Conservation (phyloP, 2,329 filamentous ascomycete genomes). For the Didymellaceae sp. region DNA sequence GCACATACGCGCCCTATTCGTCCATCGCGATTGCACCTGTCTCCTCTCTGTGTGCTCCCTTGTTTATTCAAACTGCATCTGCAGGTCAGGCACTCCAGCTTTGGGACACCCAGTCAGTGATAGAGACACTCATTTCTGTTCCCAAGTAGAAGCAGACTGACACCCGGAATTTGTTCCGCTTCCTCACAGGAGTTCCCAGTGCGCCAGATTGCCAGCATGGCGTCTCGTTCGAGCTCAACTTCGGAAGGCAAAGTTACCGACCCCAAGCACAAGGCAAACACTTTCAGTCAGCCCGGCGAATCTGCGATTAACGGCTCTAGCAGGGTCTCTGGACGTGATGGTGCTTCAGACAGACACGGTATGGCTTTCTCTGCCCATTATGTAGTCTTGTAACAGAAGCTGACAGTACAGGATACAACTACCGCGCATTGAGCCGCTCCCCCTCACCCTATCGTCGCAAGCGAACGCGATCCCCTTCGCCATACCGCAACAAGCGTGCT, state of each 20-base stretch:
- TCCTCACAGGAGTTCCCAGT: conserved; percentile 18
- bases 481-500: conserved; percentile 34
- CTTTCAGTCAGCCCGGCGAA: conserved; percentile 35
- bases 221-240: conserved; percentile 35
- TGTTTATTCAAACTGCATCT: conserved; percentile 30
- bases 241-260: conserved; percentile 42
- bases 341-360: conserved; percentile 34
- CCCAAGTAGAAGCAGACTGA: conserved; percentile 42
- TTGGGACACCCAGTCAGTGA: conserved; percentile 47
- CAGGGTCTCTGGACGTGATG: conserved; percentile 41
- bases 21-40: conserved; percentile 30
- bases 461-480: conserved; percentile 34
- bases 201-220: conserved; percentile 24
- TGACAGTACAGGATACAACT: conserved; percentile 20
- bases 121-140: conserved; percentile 38
- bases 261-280: conserved; percentile 46
- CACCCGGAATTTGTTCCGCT: conserved; percentile 26
- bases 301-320: conserved; percentile 43
- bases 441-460: conserved; percentile 41
- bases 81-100: conserved; percentile 32
- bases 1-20: conserved; percentile 15
- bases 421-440: conserved; percentile 39
- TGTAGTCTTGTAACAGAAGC: background rate
- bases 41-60: conserved; percentile 35
- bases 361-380: background rate